A percentile compares a stretch with the other conserved stretches of the same genome.
These are phyloP conservation scores for Dimargaris cristalligena DNA, from an alignment of 192 early-diverging fungal species.

Conservation along the genomic window DNA sequence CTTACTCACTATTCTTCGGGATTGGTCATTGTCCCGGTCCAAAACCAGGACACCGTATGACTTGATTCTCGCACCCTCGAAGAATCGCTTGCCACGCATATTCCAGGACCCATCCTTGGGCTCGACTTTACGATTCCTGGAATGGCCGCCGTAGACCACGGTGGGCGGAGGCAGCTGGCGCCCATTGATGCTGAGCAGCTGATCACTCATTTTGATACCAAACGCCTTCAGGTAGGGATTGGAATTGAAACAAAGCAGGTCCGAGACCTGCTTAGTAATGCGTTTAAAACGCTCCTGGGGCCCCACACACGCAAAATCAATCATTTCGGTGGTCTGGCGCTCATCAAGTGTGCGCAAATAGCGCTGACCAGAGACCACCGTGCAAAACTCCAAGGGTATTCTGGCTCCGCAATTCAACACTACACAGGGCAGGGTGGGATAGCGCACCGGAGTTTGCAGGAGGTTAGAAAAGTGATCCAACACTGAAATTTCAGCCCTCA, in stretches of 20 bases:
- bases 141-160: conserved; percentile 40
- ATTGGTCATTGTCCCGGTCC: conserved; percentile 38
- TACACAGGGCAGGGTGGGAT: conserved; percentile 67
- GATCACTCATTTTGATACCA: conserved; percentile 42
- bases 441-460: conserved; percentile 53
- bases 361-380: conserved; percentile 65
- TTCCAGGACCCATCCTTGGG: conserved; percentile 77
- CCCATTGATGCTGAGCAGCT: conserved; percentile 52
- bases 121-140: conserved; percentile 27
- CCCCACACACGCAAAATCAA: conserved; percentile 73
- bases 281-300: conserved; percentile 71
- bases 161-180: conserved; percentile 65
- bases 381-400: conserved; percentile 85
- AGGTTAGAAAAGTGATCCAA: conserved; percentile 59
- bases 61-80: conserved; percentile 48
- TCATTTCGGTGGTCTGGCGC: conserved; percentile 84
- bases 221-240: conserved; percentile 66
- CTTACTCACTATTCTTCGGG: conserved; percentile 13
- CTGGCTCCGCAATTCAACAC: conserved; percentile 47
- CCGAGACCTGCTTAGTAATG: conserved; percentile 49
- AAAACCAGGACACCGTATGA: conserved; percentile 75
- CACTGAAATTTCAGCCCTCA: conserved; percentile 42
- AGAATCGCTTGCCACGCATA: conserved; percentile 61
- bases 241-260: conserved; percentile 38
- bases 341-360: conserved; percentile 71